A percentile compares a stretch with the other conserved stretches of the same genome.
Conservation (phyloP, 768 basidiomycete species). For the Leccinum olivaceopallidum region DNA sequence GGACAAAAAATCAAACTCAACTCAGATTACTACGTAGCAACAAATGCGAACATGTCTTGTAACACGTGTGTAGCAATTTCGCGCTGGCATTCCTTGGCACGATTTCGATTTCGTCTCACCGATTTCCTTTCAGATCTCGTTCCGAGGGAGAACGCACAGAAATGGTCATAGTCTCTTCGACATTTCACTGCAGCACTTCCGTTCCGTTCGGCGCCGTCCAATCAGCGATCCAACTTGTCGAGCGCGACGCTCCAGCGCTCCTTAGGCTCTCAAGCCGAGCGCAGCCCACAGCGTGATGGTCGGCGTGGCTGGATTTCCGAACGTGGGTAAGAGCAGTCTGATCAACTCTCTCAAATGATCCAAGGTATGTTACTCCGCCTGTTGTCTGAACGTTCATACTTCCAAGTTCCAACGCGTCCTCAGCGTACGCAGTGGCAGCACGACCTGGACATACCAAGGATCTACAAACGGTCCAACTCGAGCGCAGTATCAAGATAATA, state of each 20-base stretch:
- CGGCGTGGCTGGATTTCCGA: slow-evolving; percentile 97
- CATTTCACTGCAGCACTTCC: slow-evolving; percentile 56
- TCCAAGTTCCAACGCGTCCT: neutral
- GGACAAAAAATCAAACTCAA: too few relatives aligned
- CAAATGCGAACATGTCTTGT: too few relatives aligned
- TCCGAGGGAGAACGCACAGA: slow-evolving; percentile 82
- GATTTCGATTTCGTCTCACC: neutral
- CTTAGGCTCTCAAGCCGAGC: slow-evolving; percentile 71
- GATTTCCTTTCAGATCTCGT: slow-evolving; percentile 68
- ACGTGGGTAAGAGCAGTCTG: slow-evolving; percentile 87
- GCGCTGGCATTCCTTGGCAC: too few relatives aligned
- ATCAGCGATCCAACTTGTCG: slow-evolving; percentile 80
- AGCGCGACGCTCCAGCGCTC: slow-evolving; percentile 72
- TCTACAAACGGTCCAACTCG: slow-evolving; percentile 87
- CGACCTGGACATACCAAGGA: slow-evolving; percentile 52
- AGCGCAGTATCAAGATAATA: slow-evolving; percentile 72
- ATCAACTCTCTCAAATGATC: slow-evolving; percentile 91
- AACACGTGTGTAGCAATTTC: too few relatives aligned
- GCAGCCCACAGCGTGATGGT: slow-evolving; percentile 70
- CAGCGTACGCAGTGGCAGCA: too few relatives aligned
- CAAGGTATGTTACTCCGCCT: slow-evolving; percentile 46
- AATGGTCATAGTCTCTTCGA: slow-evolving; percentile 89
- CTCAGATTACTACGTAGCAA: too few relatives aligned
- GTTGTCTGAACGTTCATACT: neutral
- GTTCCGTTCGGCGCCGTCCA: slow-evolving; percentile 33